Conservation (phyloP, 2,329 filamentous ascomycete species). For the Cadophora luteo-olivacea region DNA sequence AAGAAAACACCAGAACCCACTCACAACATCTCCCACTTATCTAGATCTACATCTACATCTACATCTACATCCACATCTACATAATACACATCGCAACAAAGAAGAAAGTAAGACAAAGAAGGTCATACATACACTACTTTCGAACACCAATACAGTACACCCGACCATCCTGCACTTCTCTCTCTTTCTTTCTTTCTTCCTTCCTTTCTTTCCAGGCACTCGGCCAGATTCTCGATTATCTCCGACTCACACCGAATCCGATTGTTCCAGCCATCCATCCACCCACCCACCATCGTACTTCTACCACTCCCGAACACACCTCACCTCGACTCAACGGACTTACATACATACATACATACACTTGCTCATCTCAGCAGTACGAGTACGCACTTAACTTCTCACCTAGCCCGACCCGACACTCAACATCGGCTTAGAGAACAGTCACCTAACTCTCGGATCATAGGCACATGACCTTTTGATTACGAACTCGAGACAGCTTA, state of each 20-base stretch:
- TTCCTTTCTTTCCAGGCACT: not conserved
- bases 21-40: not conserved
- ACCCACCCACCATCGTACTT: too few relatives aligned
- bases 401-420: not conserved
- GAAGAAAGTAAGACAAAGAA: not conserved
- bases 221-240: conserved; percentile 1
- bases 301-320: not conserved
- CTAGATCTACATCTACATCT: not conserved
- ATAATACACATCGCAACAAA: not conserved
- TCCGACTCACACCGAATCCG: conserved; percentile 7
- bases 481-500: conserved; percentile 22
- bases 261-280: too few relatives aligned
- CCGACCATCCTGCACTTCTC: too few relatives aligned
- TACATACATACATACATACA: not conserved
- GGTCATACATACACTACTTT: not conserved
- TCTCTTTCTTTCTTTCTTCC: not conserved
- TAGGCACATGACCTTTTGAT: conserved; percentile 27
- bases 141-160: too few relatives aligned
- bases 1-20: conserved; percentile 1
- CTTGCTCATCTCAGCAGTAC: conserved; percentile 3
- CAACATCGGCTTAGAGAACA: not conserved
- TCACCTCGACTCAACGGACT: not conserved
- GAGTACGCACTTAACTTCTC: not conserved
- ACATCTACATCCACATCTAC: too few relatives aligned
- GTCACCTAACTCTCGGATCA: conserved; percentile 3